Conservation (phyloP, 495 filamentous ascomycete species). For the Daldinia concentrica region DNA sequence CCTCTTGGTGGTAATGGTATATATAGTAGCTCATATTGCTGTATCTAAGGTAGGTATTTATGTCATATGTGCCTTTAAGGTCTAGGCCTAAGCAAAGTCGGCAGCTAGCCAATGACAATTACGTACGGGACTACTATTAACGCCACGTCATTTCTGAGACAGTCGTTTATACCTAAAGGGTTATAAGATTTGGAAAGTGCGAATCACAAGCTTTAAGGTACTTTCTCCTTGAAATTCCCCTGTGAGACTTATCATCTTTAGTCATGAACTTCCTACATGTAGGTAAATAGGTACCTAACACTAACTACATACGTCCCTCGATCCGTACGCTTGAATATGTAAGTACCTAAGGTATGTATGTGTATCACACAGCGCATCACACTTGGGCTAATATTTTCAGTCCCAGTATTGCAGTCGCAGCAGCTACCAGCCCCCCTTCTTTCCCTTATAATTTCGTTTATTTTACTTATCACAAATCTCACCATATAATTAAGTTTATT, state of each 20-base stretch:
- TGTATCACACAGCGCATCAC: background rate
- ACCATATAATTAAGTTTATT: too few species aligned
- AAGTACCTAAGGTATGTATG: too few species aligned
- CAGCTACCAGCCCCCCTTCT: background rate
- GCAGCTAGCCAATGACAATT: background rate
- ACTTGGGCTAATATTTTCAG: background rate
- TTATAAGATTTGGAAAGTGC: background rate
- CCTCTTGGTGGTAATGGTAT: background rate
- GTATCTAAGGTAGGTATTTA: background rate
- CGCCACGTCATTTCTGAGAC: conserved; percentile 3
- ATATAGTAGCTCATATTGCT: background rate
- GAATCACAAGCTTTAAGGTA: background rate
- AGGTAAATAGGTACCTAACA: too few species aligned
- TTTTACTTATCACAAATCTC: too few species aligned
- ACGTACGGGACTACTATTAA: background rate
- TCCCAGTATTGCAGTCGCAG: background rate
- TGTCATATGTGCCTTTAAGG: background rate
- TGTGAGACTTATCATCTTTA: too few species aligned
- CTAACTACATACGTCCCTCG: too few species aligned
- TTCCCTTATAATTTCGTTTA: background rate
- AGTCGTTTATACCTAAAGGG: background rate
- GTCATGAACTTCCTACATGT: too few species aligned
- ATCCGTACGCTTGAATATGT: background rate
- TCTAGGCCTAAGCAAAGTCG: background rate
- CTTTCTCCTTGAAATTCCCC: background rate